These are phyloP conservation scores for Prunus padus DNA, from an alignment of 306 rosid genomes.

Conservation along the genomic window DNA sequence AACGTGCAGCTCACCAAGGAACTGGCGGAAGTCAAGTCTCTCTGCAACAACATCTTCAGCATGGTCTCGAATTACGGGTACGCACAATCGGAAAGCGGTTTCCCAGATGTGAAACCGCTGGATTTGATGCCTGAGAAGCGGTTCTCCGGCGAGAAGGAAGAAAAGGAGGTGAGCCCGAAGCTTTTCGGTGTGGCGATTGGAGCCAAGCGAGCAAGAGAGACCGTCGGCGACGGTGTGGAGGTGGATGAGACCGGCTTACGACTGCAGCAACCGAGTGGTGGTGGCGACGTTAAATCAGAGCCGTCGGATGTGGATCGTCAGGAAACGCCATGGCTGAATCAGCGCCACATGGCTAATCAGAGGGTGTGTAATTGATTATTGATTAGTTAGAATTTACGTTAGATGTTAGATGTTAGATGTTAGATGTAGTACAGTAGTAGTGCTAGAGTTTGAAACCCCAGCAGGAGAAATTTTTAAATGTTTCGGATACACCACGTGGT, in stretches of 20 bases:
- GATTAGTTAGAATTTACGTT: neutral
- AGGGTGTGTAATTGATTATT: constrained; percentile 52
- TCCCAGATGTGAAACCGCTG: constrained; percentile 41
- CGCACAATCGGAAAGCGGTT: constrained; percentile 33
- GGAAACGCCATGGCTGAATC: constrained; percentile 55
- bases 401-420: neutral
- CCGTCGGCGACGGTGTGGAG: neutral
- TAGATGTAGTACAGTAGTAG: no score
- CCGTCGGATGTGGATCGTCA: constrained; percentile 46
- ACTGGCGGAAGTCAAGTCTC: constrained; percentile 64
- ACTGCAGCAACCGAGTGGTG: constrained; percentile 33
- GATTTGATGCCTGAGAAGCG: constrained; percentile 57
- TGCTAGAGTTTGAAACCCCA: no score
- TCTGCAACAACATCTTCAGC: constrained; percentile 67
- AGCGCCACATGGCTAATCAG: constrained; percentile 44
- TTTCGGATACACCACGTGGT: no score
- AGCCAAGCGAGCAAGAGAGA: constrained; percentile 59
- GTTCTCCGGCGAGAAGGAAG: constrained; percentile 2
- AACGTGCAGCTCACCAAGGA: constrained; percentile 64
- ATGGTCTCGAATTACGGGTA: constrained; percentile 60
- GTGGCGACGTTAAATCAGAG: constrained; percentile 48
- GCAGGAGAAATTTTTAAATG: no score
- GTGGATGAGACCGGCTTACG: constrained; percentile 49
- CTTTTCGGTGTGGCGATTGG: constrained; percentile 70
- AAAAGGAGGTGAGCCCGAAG: constrained; percentile 42